Base-by-base conservation (phyloP, 148 eudicot genomes). In the Rhododendron kiyosumense region DNA sequence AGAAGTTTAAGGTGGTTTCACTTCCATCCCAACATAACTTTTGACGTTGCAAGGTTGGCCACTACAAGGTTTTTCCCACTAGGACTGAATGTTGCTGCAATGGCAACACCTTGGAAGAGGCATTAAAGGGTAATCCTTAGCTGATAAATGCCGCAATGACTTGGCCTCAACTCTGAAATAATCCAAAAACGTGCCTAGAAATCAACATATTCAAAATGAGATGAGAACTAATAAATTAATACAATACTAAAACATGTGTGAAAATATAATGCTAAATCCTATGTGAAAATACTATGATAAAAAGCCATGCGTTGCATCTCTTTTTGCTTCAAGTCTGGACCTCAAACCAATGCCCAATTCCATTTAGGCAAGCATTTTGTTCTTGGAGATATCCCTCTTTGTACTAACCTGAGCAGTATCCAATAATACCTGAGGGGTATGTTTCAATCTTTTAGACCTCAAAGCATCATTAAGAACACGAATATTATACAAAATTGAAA, bases 121-220 rank as follows among this genome's bases (percentile, higher is more conserved):
- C 80, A 89, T 46, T 83, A 94, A 91, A 49, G 94, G 91, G 86
- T 95, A 94, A 87, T 94, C 93, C 81, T 89, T 90, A 85, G 96
- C 95, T 84, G 94, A 91, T 83, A 94, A 92, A 88, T 93, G 93
- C 45, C 75, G 89, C 87, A 94, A 86, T 30, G 95, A 94, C 85
- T 91, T 92, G 81, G 91, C 94, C 88, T 94, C 96, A 51, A 81
- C 93, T 94, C 96, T 94, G 89, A 36, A 61, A 87, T 24, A 76
- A 22, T 67, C 28, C 32, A 79, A 85, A 65, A 15, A 84, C 32
- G 22, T 11, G 41, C 63, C 43, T 69, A 28, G 18, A 46, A 71
- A 20, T 43, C 22, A 32, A 71, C 65, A 46, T 30, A 52, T 49
- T 69, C 22, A 34, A 7, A 48, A 45, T 48, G 46, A 13, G 78